Percentiles rank a stretch among this genome's conserved stretches.
Conservation (phyloP, 106 monocot genomes). For the Alisma plantagoaquatica region DNA sequence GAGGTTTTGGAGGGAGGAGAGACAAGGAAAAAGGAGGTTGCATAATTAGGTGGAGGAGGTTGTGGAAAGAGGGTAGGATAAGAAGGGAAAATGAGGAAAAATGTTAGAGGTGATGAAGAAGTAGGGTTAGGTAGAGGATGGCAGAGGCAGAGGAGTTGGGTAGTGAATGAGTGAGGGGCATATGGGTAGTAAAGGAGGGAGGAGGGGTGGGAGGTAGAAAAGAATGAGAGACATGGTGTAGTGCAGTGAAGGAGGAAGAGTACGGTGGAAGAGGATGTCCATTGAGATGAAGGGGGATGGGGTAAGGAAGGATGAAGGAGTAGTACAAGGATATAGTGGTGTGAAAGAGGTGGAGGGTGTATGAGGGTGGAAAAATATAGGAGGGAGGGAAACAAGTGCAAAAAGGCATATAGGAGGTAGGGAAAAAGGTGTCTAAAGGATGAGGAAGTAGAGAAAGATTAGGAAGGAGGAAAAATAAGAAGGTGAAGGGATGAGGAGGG, state of each 20-base stretch:
- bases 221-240: too few relatives aligned
- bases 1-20: neutral
- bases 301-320: neutral
- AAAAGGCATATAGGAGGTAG: neutral
- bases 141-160: neutral
- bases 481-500: neutral
- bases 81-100: neutral
- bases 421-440: neutral
- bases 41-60: neutral
- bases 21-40: neutral
- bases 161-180: neutral
- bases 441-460: neutral
- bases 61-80: too few relatives aligned
- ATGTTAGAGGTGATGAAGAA: neutral
- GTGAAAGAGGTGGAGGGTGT: neutral
- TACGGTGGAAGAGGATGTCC: neutral
- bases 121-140: neutral
- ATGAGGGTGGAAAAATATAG: neutral
- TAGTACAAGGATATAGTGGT: neutral
- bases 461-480: neutral
- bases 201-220: too few relatives aligned
- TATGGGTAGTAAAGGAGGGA: too few relatives aligned
- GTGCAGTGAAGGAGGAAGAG: too few relatives aligned
- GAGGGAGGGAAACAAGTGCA: too few relatives aligned
- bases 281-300: neutral